Base-by-base conservation (phyloP, 495 filamentous ascomycete genomes). In the Hypomontagnella monticulosa region DNA sequence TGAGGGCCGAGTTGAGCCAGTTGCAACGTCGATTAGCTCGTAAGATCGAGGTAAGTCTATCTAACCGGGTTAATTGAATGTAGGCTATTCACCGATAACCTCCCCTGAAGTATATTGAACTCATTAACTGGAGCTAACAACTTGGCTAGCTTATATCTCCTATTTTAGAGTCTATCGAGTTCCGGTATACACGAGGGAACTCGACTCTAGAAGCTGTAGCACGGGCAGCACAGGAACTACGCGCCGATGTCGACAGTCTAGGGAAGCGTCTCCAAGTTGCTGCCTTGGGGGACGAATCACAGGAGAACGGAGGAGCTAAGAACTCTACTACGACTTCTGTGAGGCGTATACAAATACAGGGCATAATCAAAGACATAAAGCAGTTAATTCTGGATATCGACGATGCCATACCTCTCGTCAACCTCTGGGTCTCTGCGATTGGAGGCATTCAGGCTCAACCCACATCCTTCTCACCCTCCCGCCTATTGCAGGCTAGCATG, bases 401-500 rank as follows among this genome's bases (percentile, higher is more conserved):
- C 72, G 90, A 96, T 73, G 91, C 93, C 18, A 92, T 99, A 14
- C 94, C 95, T 4, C 81, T 97, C 1, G 92, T 99, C 74, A 97
- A 92, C 63, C 83, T 99, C 15, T 96, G 96, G 33, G 97, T 99
- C 69, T 94, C 93, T 2, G 96, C 95, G 4, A 98, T 96, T 4
- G 96, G 96, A 0, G 92, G 91, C 4, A 89, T 98, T 18, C 71
- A 74, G 32, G 48, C 69, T 1, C 69, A 71, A 18, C 41, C 63
- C 1, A 72, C 71, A 1, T 55, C 63, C 0, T 74, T 74, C 47
- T 98, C 96, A 7, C 92, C 94, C 4, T 97, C 94, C 6, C 85
- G 96, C 19, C 75, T 99, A 50, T 78, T 99, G 48, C 96, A 99
- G 76, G 95, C 95, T 16, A 97, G 94, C 69, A 93, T 92, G 19